Evolutionary conservation across 139 green algal genomes (phyloP).

Genomic region (Picochlorum sp.): DNA sequence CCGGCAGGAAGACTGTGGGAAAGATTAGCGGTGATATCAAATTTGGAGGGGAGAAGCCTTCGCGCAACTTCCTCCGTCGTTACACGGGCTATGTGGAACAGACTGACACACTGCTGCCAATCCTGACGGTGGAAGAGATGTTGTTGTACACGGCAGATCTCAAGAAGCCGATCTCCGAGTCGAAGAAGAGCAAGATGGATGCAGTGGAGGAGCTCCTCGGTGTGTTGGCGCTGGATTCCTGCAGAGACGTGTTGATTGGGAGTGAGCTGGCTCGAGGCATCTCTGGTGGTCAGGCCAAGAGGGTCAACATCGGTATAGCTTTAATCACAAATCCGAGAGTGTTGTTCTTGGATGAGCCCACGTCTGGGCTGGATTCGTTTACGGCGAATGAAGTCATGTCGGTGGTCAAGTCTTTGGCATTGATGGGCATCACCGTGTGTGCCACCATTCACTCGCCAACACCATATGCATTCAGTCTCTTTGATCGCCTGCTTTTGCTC

Average conservation of each 20-base stretch:
- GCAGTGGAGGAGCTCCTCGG: slow-evolving; percentile 48
- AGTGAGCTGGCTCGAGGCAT: slow-evolving; percentile 12
- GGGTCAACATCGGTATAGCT: slow-evolving; percentile 42
- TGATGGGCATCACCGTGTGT: slow-evolving; percentile 49
- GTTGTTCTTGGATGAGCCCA: slow-evolving; percentile 66
- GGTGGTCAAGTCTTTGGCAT: slow-evolving; percentile 39
- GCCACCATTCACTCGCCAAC: slow-evolving; percentile 61
- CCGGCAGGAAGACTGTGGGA: slow-evolving; percentile 37
- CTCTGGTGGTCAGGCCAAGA: slow-evolving; percentile 33
- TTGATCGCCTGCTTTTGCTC: slow-evolving; percentile 56
- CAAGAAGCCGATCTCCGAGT: slow-evolving; percentile 43
- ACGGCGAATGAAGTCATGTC: slow-evolving; percentile 55
- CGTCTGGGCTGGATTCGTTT: slow-evolving; percentile 59
- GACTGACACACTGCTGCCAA: slow-evolving; percentile 48
- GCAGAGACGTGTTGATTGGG: slow-evolving; percentile 28
- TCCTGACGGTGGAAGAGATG: slow-evolving; percentile 57
- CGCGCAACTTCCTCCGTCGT: slow-evolving; percentile 22
- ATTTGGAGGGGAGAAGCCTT: slow-evolving; percentile 26
- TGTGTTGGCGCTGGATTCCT: slow-evolving; percentile 36
- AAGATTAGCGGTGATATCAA: slow-evolving; percentile 19
- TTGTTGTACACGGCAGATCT: slow-evolving; percentile 74
- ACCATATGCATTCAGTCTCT: slow-evolving; percentile 48
- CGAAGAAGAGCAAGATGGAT: slow-evolving; percentile 33
- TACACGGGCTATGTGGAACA: slow-evolving; percentile 48
- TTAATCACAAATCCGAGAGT: slow-evolving; percentile 53